Evolutionary conservation across 495 filamentous ascomycete genomes (phyloP).

Genomic region (Penicillium soppii): DNA sequence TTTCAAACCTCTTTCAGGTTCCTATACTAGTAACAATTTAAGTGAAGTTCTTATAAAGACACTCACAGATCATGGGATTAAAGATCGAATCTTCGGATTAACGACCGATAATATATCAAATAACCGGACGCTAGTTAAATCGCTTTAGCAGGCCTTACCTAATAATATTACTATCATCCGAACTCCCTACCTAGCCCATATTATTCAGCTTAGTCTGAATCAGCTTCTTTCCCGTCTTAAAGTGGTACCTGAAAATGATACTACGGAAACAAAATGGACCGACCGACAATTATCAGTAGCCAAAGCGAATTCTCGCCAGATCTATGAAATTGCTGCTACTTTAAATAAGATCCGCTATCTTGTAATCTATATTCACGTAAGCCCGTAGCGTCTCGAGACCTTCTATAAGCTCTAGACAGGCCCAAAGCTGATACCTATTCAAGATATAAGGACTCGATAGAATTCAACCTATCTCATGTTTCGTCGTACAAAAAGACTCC

Average conservation of each 20-base stretch:
- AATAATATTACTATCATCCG: not conserved
- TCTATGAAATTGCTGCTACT: too few relatives aligned
- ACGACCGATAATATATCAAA: too few relatives aligned
- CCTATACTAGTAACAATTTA: not conserved
- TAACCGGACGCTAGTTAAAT: too few relatives aligned
- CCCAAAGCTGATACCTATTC: not conserved
- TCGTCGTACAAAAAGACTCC: not conserved
- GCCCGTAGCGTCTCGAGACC: not conserved
- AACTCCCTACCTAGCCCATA: not conserved
- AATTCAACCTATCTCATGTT: not conserved
- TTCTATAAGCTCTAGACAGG: constrained; percentile 4
- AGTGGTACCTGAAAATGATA: not conserved
- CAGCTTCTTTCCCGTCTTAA: constrained; percentile 3
- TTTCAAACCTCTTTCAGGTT: not conserved
- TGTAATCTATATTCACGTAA: too few relatives aligned
- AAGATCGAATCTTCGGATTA: too few relatives aligned
- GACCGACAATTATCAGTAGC: not conserved
- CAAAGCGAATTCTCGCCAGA: too few relatives aligned
- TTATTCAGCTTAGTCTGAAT: constrained; percentile 8
- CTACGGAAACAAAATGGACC: not conserved
- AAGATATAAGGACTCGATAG: constrained; percentile 4
- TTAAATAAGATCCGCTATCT: too few relatives aligned
- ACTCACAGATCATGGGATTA: too few relatives aligned
- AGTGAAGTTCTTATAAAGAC: not conserved
- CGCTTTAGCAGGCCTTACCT: not conserved